Base-by-base conservation (phyloP, 495 filamentous ascomycete species). In the Talaromyces wortmannii region DNA sequence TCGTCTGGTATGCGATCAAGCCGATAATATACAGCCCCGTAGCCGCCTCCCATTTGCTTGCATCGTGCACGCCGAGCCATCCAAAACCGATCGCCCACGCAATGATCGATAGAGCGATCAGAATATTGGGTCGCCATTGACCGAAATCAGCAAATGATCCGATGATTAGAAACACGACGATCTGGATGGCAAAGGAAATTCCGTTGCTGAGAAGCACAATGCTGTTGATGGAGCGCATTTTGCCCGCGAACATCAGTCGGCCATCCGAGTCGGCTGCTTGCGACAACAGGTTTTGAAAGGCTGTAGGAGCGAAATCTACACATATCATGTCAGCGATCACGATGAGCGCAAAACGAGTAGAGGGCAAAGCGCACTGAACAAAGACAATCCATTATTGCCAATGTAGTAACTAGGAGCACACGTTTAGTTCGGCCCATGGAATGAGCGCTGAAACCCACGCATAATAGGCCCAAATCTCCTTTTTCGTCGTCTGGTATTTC, bases 401-500 rank as follows among this genome's bases (percentile, higher is more conserved):
- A 86, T 81, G 57, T 87, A 87, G 61, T 84, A 87, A 57, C 73
- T 76, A 50, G 15, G 54, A 31, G 36, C 45, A 44, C 51, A 53
- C 15, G 45, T 45, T 45, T 42, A 73, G 17, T 36, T 12, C 29
- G 13, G 15, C 17, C 12, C 16, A 31, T 13, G 6, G 7, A 6
- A 13, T 29, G 18, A 15, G 32, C 7, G 17, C 7, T 23, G n/a
- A 36, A n/a, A 46, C 73, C 63, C 66, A 76, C 63, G 73, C 67
- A 65, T 87, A 87, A 60, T 83, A 87, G 47, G 82, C 75, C 82
- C 81, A 86, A 11, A 86, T 82, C 60, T 86, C 83, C 58, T 58
- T 71, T 53, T 67, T 73, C n/a, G 74, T 73, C 4, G 83, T 84
- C 63, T 71, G 69, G 59, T 69, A 78, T 50, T 59, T 59, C 44